phyloP scores from a whole-genome alignment of 2,329 filamentous ascomycete species.

The Pseudocercospora cruenta region DNA sequence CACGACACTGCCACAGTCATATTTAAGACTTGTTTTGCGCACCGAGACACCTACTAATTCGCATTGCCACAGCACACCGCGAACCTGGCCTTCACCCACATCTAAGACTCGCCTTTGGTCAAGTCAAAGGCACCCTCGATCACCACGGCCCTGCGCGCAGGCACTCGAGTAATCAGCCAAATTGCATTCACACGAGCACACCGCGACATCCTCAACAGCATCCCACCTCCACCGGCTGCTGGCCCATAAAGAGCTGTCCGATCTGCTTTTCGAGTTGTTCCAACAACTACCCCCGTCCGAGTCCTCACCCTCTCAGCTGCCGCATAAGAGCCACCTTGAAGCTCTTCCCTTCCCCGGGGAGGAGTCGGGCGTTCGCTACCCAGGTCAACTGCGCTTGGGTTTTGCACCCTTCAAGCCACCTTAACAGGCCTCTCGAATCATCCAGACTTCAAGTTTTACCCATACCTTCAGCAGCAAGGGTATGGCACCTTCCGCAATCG shows the following conservation, averaged over 20 bases:
- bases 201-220: slow-evolving; percentile 55
- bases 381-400: slow-evolving; percentile 71
- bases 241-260: slow-evolving; percentile 43
- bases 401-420: slow-evolving; percentile 94
- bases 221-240: slow-evolving; percentile 42
- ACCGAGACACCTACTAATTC: slow-evolving; percentile 7
- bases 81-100: slow-evolving; percentile 16
- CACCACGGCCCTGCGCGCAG: slow-evolving; percentile 51
- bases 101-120: slow-evolving; percentile 38
- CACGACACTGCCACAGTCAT: neutral
- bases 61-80: slow-evolving; percentile 2
- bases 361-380: slow-evolving; percentile 96
- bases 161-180: slow-evolving; percentile 49
- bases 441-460: slow-evolving; percentile 23
- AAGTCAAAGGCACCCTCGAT: slow-evolving; percentile 45
- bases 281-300: slow-evolving; percentile 40
- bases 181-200: slow-evolving; percentile 51
- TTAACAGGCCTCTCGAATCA: slow-evolving; percentile 64
- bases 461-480: slow-evolving; percentile 48
- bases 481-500: slow-evolving; percentile 73
- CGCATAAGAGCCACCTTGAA: slow-evolving; percentile 98
- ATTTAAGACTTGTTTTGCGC: neutral
- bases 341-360: slow-evolving; percentile 98
- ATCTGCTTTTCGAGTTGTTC: slow-evolving; percentile 48
- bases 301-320: slow-evolving; percentile 77